Percentiles rank a stretch among this genome's conserved stretches.
Conservation (phyloP, 495 filamentous ascomycete genomes). For the Parathielavia hyrcaniae region DNA sequence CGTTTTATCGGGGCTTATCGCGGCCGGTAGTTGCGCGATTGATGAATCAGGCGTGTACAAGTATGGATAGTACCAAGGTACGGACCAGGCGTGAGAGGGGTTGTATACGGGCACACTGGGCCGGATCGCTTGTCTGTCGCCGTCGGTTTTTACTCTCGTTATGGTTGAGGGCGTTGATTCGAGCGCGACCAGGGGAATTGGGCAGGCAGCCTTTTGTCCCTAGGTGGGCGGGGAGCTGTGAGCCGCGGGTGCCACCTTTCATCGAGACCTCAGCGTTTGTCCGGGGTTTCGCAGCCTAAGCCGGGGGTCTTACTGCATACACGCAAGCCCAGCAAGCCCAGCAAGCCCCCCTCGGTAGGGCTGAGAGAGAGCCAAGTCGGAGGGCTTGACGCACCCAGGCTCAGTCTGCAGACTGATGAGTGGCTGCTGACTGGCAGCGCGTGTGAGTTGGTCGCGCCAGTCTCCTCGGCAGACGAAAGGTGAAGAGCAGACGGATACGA, state of each 20-base stretch:
- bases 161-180: neutral
- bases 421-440: neutral
- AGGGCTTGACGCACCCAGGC: neutral
- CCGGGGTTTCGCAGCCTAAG: conserved; percentile 3
- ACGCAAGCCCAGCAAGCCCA: neutral
- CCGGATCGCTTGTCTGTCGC: conserved; percentile 1
- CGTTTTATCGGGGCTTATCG: conserved; percentile 21
- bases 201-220: conserved; percentile 19
- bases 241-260: conserved; percentile 4
- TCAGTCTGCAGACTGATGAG: neutral
- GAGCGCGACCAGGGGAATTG: conserved; percentile 5
- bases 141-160: neutral
- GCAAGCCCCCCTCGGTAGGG: conserved; percentile 5
- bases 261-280: conserved; percentile 3
- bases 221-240: conserved; percentile 7
- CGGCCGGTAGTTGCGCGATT: neutral
- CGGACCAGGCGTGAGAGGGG: neutral
- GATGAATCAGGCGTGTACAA: neutral
- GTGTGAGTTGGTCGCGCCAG: neutral
- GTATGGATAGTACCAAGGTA: neutral
- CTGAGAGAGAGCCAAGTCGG: conserved; percentile 9
- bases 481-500: too few species aligned
- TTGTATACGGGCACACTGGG: neutral
- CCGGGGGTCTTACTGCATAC: neutral
- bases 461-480: neutral